Evolutionary conservation across 1,139 yeast species (phyloP).

Genomic region (Pichia sp.): DNA sequence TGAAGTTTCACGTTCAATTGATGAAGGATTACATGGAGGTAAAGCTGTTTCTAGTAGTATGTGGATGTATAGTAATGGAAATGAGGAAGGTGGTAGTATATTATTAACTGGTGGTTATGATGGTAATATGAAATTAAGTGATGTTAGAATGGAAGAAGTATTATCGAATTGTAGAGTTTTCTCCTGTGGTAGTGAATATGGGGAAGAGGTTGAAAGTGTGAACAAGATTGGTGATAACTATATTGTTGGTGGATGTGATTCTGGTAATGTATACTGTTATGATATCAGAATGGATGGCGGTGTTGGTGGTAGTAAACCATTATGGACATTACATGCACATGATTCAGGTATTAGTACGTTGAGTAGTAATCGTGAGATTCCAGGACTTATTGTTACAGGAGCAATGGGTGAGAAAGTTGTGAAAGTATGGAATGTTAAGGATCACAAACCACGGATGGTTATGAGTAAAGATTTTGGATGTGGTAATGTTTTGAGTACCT

Average conservation of each 20-base stretch:
- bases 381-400: constrained; percentile 75
- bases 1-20: constrained; percentile 64
- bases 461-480: constrained; percentile 88
- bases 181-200: constrained; percentile 44
- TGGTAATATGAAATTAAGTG: constrained; percentile 67
- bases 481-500: constrained; percentile 80
- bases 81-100: constrained; percentile 47
- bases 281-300: constrained; percentile 54
- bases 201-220: constrained; percentile 81
- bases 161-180: constrained; percentile 52
- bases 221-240: constrained; percentile 62
- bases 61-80: constrained; percentile 50
- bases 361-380: constrained; percentile 57
- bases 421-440: constrained; percentile 75
- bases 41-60: constrained; percentile 81
- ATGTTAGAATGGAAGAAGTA: constrained; percentile 73
- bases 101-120: constrained; percentile 92
- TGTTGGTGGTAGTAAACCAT: constrained; percentile 51
- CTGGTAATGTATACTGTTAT: constrained; percentile 82
- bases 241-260: constrained; percentile 86
- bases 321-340: constrained; percentile 97
- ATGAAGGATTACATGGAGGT: constrained; percentile 43
- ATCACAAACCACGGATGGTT: constrained; percentile 68
- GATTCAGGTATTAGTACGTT: constrained; percentile 87
- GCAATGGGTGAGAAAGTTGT: constrained; percentile 86